A percentile compares a stretch with the other conserved stretches of the same genome.
phyloP scores from a whole-genome alignment of 495 filamentous ascomycete genomes.

The Podospora tetraspora region DNA sequence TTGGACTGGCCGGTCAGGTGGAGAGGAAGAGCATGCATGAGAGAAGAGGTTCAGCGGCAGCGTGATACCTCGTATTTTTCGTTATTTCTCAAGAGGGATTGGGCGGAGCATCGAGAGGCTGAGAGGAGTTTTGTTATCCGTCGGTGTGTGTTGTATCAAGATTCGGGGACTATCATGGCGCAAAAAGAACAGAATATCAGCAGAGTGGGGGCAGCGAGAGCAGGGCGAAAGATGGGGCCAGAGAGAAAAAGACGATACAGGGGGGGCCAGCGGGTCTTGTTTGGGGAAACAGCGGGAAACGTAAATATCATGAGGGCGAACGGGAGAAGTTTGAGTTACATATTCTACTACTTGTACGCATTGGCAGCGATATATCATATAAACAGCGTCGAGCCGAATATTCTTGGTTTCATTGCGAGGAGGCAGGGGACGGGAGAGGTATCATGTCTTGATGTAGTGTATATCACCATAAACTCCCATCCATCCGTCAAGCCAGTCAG shows the following conservation, averaged over 20 bases:
- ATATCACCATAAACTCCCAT: not conserved
- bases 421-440: not conserved
- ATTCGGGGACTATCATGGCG: not conserved
- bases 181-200: not conserved
- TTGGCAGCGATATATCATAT: not conserved
- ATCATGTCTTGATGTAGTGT: not conserved
- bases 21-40: not conserved
- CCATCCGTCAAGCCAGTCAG: not conserved
- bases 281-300: not conserved
- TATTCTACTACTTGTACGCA: not conserved
- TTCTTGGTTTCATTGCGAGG: no score
- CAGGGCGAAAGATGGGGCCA: not conserved
- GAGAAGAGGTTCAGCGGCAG: not conserved
- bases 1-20: not conserved
- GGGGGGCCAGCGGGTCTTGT: not conserved
- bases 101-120: not conserved
- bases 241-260: not conserved
- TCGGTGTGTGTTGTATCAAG: not conserved
- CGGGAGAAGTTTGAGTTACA: not conserved
- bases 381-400: not conserved
- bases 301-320: not conserved
- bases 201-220: not conserved
- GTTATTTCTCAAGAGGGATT: not conserved
- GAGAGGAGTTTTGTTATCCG: not conserved
- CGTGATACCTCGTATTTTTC: not conserved